These are phyloP conservation scores for Murraya paniculata DNA, from an alignment of 345 rosid species.

Conservation along the genomic window DNA sequence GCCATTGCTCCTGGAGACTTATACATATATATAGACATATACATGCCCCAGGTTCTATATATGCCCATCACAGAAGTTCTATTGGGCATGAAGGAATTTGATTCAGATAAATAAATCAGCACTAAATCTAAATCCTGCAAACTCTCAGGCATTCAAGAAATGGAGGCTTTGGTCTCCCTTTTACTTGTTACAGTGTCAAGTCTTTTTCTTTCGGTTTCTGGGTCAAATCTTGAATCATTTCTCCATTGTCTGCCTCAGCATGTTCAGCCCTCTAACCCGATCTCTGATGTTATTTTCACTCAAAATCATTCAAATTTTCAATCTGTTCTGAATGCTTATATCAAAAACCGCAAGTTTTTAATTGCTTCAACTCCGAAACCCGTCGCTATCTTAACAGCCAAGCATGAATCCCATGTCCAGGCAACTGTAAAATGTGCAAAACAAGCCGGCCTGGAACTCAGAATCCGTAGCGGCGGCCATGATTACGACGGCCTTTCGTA, in stretches of 20 bases:
- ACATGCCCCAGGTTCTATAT: too few species aligned
- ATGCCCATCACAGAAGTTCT: too few species aligned
- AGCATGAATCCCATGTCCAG: constrained; percentile 1
- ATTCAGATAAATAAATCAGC: too few species aligned
- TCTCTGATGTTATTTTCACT: background rate
- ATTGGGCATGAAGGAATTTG: too few species aligned
- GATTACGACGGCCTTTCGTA: constrained; percentile 5
- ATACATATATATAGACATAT: too few species aligned
- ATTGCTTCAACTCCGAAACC: background rate
- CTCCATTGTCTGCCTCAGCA: background rate
- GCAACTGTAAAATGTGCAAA: background rate
- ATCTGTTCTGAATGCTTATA: background rate
- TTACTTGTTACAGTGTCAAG: too few species aligned
- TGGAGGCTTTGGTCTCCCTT: too few species aligned
- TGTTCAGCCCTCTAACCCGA: background rate
- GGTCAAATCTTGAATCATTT: background rate
- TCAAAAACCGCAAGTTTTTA: background rate
- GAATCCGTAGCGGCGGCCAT: constrained; percentile 6
- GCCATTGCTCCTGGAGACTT: too few species aligned
- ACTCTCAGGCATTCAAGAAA: too few species aligned
- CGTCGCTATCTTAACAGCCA: background rate
- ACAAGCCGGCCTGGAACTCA: background rate
- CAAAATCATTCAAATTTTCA: background rate
- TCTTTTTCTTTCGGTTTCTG: too few species aligned
- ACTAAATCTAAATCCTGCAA: too few species aligned